Evolutionary conservation across 2,329 filamentous ascomycete species (phyloP).

Genomic region (Apiospora kogelbergensis): DNA sequence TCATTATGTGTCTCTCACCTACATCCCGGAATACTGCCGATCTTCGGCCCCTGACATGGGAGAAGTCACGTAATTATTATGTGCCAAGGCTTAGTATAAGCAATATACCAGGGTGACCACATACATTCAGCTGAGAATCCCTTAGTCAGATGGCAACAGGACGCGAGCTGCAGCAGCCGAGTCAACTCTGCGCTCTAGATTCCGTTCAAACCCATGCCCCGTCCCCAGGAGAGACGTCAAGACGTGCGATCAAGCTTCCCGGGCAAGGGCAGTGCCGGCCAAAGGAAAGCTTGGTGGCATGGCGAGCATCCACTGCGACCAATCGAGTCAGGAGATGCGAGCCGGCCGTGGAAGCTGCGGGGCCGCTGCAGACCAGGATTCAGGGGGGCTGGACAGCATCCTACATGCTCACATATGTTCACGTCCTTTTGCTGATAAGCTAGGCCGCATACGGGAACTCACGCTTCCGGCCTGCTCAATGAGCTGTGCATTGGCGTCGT

Average conservation of each 20-base stretch:
- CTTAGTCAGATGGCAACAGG: no score
- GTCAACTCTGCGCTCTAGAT: no score
- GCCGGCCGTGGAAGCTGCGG: neutral
- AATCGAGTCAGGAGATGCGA: neutral
- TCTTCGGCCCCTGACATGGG: no score
- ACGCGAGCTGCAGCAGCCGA: no score
- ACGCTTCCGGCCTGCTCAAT: neutral
- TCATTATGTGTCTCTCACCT: no score
- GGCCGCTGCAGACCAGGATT: neutral
- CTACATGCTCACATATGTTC: neutral
- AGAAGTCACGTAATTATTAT: no score
- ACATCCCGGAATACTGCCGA: neutral
- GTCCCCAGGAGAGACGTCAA: no score
- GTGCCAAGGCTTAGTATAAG: no score
- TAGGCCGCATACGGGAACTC: neutral
- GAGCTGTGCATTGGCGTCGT: neutral
- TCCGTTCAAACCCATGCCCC: no score
- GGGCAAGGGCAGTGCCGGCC: neutral
- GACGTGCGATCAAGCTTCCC: conserved; percentile 4
- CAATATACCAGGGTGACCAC: no score
- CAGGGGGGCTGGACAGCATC: neutral
- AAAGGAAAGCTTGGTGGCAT: neutral
- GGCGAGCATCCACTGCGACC: neutral
- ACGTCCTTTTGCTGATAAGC: neutral
- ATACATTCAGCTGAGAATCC: neutral